Evolutionary conservation across 805 yeast genomes (phyloP).

Genomic region (Brettanomyces custersianus): DNA sequence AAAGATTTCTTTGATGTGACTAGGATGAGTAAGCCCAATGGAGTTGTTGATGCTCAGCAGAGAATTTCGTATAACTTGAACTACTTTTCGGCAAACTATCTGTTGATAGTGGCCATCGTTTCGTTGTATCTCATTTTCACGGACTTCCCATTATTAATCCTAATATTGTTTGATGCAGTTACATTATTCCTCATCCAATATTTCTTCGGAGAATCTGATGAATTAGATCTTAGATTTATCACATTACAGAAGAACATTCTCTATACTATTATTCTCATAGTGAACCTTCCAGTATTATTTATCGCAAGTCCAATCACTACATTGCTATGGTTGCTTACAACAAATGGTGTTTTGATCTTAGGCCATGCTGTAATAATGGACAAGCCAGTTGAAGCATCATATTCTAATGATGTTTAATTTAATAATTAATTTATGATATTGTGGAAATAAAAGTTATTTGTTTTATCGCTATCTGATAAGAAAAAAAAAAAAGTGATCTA

Average conservation of each 20-base stretch:
- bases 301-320: slow-evolving; percentile 87
- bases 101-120: slow-evolving; percentile 56
- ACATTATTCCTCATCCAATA: slow-evolving; percentile 35
- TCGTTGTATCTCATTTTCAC: slow-evolving; percentile 76
- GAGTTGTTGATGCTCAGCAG: slow-evolving; percentile 74
- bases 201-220: slow-evolving; percentile 18
- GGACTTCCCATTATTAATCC: slow-evolving; percentile 71
- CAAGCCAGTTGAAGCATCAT: slow-evolving; percentile 91
- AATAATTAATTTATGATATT: too few species aligned
- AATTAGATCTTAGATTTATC: slow-evolving; percentile 33
- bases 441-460: too few species aligned
- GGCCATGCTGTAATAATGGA: slow-evolving; percentile 89
- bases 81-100: slow-evolving; percentile 80
- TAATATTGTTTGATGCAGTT: slow-evolving; percentile 40
- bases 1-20: slow-evolving; percentile 87
- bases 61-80: slow-evolving; percentile 77
- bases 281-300: slow-evolving; percentile 44
- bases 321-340: slow-evolving; percentile 85
- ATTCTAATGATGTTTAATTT: slow-evolving; percentile 59
- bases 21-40: slow-evolving; percentile 76
- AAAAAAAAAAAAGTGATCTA: too few species aligned
- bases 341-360: slow-evolving; percentile 67
- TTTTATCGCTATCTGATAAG: too few species aligned
- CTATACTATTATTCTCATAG: slow-evolving; percentile 71
- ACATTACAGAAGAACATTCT: slow-evolving; percentile 68